A percentile compares a stretch with the other conserved stretches of the same genome.
Evolutionary conservation across 2,329 filamentous ascomycete species (phyloP).

Genomic region (Alternaria longipes): DNA sequence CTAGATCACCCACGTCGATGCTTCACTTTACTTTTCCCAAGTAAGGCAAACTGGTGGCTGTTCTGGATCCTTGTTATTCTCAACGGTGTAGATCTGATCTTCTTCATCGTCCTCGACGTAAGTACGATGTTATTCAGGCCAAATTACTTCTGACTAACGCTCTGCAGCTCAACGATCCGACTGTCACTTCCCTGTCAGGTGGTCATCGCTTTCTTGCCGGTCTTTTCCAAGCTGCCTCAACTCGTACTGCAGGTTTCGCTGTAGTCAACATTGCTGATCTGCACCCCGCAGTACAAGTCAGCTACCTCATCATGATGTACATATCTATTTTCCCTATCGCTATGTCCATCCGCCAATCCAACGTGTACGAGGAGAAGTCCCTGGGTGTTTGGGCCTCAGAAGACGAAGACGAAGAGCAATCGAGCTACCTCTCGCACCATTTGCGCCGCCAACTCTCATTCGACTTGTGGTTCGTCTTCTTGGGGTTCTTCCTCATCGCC

Average conservation of each 20-base stretch:
- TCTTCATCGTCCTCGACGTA: conserved; percentile 92
- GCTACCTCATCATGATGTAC: conserved; percentile 99
- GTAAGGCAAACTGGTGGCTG: conserved; percentile 92
- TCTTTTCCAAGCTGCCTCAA: conserved; percentile 88
- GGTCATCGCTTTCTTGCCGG: conserved; percentile 84
- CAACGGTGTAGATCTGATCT: conserved; percentile 85
- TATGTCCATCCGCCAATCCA: conserved; percentile 91
- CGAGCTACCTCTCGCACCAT: conserved; percentile 90
- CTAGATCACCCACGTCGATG: conserved; percentile 95
- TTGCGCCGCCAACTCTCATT: conserved; percentile 93
- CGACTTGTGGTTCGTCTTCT: conserved; percentile 95
- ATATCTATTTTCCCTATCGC: conserved; percentile 97
- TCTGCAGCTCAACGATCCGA: conserved; percentile 72
- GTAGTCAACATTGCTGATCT: conserved; percentile 79
- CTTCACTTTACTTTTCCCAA: conserved; percentile 93
- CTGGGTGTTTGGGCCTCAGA: conserved; percentile 74
- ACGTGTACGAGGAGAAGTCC: conserved; percentile 93
- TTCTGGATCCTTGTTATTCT: conserved; percentile 84
- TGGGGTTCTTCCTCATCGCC: conserved; percentile 90
- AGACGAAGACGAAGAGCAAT: conserved; percentile 62
- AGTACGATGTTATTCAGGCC: conserved; percentile 48
- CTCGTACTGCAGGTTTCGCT: conserved; percentile 88
- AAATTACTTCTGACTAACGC: conserved; percentile 5
- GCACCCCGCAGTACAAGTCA: conserved; percentile 91
- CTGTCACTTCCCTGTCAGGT: conserved; percentile 73